A percentile compares a stretch with the other conserved stretches of the same genome.
These are phyloP conservation scores for Mychonastes homosphaera DNA, from an alignment of 139 green algal genomes.

Conservation along the genomic window DNA sequence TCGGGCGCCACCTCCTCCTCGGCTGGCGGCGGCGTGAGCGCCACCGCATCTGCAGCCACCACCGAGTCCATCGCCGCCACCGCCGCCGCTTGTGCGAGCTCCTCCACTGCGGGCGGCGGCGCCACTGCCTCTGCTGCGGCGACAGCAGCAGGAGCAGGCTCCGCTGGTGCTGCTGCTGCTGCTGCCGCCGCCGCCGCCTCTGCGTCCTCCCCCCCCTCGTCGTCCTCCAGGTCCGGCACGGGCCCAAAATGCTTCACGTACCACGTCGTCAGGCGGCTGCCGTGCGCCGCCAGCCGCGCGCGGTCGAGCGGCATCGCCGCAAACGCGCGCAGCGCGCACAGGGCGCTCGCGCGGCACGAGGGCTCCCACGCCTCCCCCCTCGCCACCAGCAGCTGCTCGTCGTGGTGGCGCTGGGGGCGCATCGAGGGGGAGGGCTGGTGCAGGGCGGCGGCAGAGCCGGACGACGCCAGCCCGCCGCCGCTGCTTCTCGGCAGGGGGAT, in stretches of 20 bases:
- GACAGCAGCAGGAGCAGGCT: no score
- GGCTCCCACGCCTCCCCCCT: background rate
- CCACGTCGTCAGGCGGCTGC: conserved; percentile 39
- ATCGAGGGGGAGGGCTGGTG: background rate
- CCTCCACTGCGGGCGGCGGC: no score
- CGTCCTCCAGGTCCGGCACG: background rate
- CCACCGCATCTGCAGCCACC: no score
- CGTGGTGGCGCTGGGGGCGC: background rate
- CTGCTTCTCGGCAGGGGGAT: background rate
- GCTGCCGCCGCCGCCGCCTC: no score
- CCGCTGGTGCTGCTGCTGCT: no score
- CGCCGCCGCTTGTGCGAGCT: no score
- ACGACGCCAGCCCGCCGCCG: background rate
- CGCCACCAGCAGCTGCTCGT: background rate
- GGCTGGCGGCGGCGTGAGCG: no score
- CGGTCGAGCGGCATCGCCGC: conserved; percentile 25
- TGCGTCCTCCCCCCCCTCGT: background rate
- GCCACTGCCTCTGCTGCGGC: no score
- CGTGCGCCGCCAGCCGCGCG: conserved; percentile 20
- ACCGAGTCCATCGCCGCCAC: no score
- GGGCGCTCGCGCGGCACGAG: background rate
- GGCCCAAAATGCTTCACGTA: conserved; percentile 46
- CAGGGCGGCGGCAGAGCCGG: background rate
- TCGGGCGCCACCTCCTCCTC: conserved; percentile 8
- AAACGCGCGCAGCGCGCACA: conserved; percentile 23